Percentiles rank a stretch among this genome's conserved stretches.
These are phyloP conservation scores for Cutaneotrichosporon mucoides DNA, from an alignment of 1,284 basidiomycete species.

Conservation along the genomic window DNA sequence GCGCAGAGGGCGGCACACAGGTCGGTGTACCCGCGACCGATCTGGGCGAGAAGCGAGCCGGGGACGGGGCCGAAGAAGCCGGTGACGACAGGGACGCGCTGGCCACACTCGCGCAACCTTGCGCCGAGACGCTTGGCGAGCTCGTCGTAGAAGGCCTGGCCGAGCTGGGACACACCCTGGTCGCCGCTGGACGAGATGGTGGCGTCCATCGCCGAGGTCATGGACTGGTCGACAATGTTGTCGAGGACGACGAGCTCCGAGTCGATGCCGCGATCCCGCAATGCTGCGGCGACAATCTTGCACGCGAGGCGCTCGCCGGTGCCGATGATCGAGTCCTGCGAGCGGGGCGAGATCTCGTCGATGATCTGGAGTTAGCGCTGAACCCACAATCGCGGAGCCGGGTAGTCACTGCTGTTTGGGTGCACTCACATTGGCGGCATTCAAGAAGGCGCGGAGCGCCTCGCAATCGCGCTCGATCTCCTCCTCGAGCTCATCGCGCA, in stretches of 20 bases:
- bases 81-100: slow-evolving; percentile 83
- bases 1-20: slow-evolving; percentile 88
- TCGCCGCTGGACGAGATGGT: slow-evolving; percentile 40
- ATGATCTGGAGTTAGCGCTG: slow-evolving; percentile 63
- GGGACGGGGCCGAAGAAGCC: slow-evolving; percentile 97
- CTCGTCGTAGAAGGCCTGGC: slow-evolving; percentile 84
- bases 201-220: slow-evolving; percentile 54
- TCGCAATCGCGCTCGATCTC: slow-evolving; percentile 91
- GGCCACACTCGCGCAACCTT: slow-evolving; percentile 70
- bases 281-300: slow-evolving; percentile 83
- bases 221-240: slow-evolving; percentile 63
- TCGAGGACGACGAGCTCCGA: slow-evolving; percentile 94
- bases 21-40: slow-evolving; percentile 96
- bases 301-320: slow-evolving; percentile 88
- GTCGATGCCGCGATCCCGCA: slow-evolving; percentile 87
- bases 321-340: slow-evolving; percentile 89
- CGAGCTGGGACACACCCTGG: slow-evolving; percentile 59
- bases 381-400: too few species aligned
- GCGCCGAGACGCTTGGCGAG: slow-evolving; percentile 72
- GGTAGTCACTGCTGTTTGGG: too few species aligned
- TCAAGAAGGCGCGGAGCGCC: slow-evolving; percentile 74
- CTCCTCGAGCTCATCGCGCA: slow-evolving; percentile 71
- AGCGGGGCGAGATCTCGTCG: slow-evolving; percentile 91
- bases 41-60: slow-evolving; percentile 85
- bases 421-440: slow-evolving; percentile 74